phyloP scores from a whole-genome alignment of 495 filamentous ascomycete genomes.

The Friedmanniomyces simplex region DNA sequence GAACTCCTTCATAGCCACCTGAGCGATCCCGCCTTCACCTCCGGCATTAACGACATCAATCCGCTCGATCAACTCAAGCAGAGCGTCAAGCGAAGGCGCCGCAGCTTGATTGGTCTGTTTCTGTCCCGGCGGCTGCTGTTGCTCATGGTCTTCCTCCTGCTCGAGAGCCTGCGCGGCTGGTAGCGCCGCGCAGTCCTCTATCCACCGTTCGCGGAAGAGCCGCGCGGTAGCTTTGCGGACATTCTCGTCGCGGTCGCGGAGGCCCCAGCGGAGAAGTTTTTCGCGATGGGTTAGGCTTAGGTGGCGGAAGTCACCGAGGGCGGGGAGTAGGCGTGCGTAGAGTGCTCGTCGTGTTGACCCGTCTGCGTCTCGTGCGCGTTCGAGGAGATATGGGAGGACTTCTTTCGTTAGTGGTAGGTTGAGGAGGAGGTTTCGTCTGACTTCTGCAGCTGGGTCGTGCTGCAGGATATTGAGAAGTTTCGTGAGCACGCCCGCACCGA shows the following conservation, averaged over 20 bases:
- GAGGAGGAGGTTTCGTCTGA: conserved; percentile 74
- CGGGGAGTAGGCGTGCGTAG: conserved; percentile 79
- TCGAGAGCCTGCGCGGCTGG: conserved; percentile 27
- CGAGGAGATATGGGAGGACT: conserved; percentile 84
- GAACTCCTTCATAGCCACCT: conserved; percentile 89
- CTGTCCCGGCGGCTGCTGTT: too few species aligned
- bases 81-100: conserved; percentile 57
- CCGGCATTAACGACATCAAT: conserved; percentile 89
- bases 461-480: conserved; percentile 87
- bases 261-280: conserved; percentile 88
- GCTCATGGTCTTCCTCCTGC: conserved; percentile 33
- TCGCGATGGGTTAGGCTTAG: conserved; percentile 91
- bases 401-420: conserved; percentile 72
- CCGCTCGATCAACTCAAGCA: conserved; percentile 85
- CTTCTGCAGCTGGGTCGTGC: conserved; percentile 89
- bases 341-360: conserved; percentile 69
- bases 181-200: conserved; percentile 76
- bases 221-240: conserved; percentile 84
- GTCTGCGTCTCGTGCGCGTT: conserved; percentile 84
- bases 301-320: conserved; percentile 90
- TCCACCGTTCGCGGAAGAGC: conserved; percentile 88
- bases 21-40: conserved; percentile 75
- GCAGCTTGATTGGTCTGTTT: conserved; percentile 32
- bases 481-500: conserved; percentile 52
- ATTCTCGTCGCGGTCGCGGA: conserved; percentile 89